Percentiles rank a stretch among this genome's conserved stretches.
These are phyloP conservation scores for Macrophomina phaseolina DNA, from an alignment of 2,329 filamentous ascomycete genomes.

Conservation along the genomic window DNA sequence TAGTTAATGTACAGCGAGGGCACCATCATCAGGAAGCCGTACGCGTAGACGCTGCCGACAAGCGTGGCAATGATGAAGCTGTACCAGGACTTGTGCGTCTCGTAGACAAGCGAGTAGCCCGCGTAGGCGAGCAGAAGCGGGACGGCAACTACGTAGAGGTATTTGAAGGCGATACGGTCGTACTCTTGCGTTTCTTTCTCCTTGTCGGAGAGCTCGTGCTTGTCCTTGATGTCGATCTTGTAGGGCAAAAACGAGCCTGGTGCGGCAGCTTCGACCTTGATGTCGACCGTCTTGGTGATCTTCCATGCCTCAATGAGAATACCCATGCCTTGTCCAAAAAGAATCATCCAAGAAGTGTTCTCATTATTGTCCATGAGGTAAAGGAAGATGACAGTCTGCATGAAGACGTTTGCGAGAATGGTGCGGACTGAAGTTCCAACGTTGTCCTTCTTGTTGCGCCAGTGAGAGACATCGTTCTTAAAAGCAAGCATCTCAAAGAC, in stretches of 20 bases:
- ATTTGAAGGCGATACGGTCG: slow-evolving; percentile 96
- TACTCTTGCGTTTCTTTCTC: slow-evolving; percentile 99
- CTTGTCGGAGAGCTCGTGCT: slow-evolving; percentile 91
- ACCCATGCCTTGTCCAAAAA: slow-evolving; percentile 88
- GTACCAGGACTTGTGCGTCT: slow-evolving; percentile 97
- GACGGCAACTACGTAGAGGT: slow-evolving; percentile 90
- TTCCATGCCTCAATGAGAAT: slow-evolving; percentile 87
- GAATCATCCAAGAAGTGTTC: slow-evolving; percentile 98
- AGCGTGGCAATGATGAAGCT: slow-evolving; percentile 94
- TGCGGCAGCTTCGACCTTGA: slow-evolving; percentile 73
- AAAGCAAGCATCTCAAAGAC: slow-evolving; percentile 95
- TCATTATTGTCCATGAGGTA: slow-evolving; percentile 98
- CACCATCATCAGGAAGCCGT: slow-evolving; percentile 99
- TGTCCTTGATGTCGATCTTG: slow-evolving; percentile 87
- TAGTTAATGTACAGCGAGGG: slow-evolving; percentile 99
- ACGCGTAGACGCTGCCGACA: slow-evolving; percentile 95
- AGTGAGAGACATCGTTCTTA: slow-evolving; percentile 95
- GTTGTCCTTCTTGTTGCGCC: slow-evolving; percentile 99
- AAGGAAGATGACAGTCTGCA: slow-evolving; percentile 94
- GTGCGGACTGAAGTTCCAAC: slow-evolving; percentile 95
- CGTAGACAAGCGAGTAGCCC: slow-evolving; percentile 87
- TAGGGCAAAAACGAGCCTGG: slow-evolving; percentile 78
- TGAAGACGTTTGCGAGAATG: slow-evolving; percentile 96
- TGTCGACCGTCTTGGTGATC: slow-evolving; percentile 91
- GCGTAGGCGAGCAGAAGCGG: slow-evolving; percentile 90